Percentiles rank a stretch among this genome's conserved stretches.
Evolutionary conservation across 2,329 filamentous ascomycete species (phyloP).

Genomic region (Paracorniculantispora psalliotae): DNA sequence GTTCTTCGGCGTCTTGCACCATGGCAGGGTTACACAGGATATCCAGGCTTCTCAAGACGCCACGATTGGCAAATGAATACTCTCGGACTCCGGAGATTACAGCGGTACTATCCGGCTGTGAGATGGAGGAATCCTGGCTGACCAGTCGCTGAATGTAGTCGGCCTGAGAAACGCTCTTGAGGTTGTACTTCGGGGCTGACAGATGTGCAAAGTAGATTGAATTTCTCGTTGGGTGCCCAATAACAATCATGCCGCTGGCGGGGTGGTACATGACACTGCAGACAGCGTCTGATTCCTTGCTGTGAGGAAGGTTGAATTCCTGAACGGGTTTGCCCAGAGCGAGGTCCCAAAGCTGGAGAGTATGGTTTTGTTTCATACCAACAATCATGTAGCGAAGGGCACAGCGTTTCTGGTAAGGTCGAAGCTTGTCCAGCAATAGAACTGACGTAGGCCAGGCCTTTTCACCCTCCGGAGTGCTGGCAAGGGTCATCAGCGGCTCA

Average conservation of each 20-base stretch:
- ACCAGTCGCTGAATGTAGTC: conserved; percentile 78
- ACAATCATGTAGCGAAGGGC: conserved; percentile 94
- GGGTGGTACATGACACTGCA: conserved; percentile 96
- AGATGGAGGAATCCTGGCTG: conserved; percentile 65
- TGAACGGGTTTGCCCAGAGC: conserved; percentile 92
- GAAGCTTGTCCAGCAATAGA: conserved; percentile 91
- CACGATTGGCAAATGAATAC: conserved; percentile 84
- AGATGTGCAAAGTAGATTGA: conserved; percentile 96
- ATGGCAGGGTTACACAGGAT: conserved; percentile 71
- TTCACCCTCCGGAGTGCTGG: conserved; percentile 79
- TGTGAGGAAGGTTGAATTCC: conserved; percentile 92
- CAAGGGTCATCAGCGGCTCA: conserved; percentile 79
- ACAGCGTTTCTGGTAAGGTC: conserved; percentile 83
- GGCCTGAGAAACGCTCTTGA: conserved; percentile 79
- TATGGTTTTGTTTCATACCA: conserved; percentile 98
- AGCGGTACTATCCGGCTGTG: conserved; percentile 87
- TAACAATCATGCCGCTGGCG: conserved; percentile 83
- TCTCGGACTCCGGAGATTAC: conserved; percentile 96
- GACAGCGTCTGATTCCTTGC: conserved; percentile 94
- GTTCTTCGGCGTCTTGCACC: conserved; percentile 59
- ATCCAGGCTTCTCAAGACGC: conserved; percentile 82
- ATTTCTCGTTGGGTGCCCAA: conserved; percentile 94
- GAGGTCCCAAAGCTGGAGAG: conserved; percentile 96
- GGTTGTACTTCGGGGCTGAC: conserved; percentile 86
- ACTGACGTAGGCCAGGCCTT: conserved; percentile 98